phyloP scores from a whole-genome alignment of 2,329 filamentous ascomycete species.

The Cadophora malorum region DNA sequence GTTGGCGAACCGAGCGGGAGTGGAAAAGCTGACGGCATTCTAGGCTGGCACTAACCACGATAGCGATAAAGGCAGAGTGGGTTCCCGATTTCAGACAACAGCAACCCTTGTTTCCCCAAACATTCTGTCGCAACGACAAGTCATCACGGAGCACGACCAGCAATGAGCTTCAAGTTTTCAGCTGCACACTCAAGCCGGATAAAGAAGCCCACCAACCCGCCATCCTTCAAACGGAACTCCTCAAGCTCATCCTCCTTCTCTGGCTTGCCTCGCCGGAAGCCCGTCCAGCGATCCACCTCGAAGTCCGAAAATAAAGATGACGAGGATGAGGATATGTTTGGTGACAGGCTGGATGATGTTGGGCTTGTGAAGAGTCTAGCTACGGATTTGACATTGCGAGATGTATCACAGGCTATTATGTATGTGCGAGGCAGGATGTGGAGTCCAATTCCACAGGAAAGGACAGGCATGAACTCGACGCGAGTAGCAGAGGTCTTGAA shows the following conservation, averaged over 20 bases:
- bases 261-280: slow-evolving; percentile 42
- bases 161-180: slow-evolving; percentile 43
- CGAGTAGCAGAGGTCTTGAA: slow-evolving; percentile 69
- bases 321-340: slow-evolving; percentile 48
- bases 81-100: not conserved
- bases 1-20: not conserved
- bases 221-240: slow-evolving; percentile 40
- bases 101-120: not conserved
- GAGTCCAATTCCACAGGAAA: slow-evolving; percentile 61
- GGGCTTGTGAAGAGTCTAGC: slow-evolving; percentile 63
- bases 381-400: slow-evolving; percentile 61
- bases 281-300: slow-evolving; percentile 31
- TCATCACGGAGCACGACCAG: not conserved
- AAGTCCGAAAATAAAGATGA: slow-evolving; percentile 29
- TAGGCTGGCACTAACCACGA: not conserved
- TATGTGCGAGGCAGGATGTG: slow-evolving; percentile 70
- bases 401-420: slow-evolving; percentile 69
- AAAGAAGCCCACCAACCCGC: slow-evolving; percentile 41
- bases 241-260: slow-evolving; percentile 39
- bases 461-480: slow-evolving; percentile 67
- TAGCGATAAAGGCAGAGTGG: slow-evolving; percentile 7
- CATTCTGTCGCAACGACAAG: slow-evolving; percentile 3
- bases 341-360: slow-evolving; percentile 63
- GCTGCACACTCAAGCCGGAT: slow-evolving; percentile 44
- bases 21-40: slow-evolving; percentile 8